Evolutionary conservation across 1,284 basidiomycete species (phyloP), one percentile per base, ranked within the genome.

Genomic region (Afroboletus lepidellus): DNA sequence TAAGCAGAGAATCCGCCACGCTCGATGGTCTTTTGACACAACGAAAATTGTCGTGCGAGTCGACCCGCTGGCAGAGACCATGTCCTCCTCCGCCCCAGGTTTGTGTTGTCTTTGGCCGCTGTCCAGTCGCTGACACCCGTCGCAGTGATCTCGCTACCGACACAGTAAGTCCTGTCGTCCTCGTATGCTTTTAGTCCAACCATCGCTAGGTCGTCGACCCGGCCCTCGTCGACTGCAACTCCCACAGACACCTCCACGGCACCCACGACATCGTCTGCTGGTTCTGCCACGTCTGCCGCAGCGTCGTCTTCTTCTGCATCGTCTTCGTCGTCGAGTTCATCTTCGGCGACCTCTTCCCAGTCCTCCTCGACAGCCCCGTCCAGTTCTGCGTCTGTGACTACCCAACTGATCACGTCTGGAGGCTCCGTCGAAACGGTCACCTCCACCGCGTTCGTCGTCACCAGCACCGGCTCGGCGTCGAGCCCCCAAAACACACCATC

Each of bases 11-110:
- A 34, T 43, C 43, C 30, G 33, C 43, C 23, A 25, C 5, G 23
- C 18, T 46, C 38, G 25, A 20, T 23, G 8, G 15, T 9, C 12
- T 38, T 23, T 15, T 21, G n/a, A n/a, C n/a, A n/a, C n/a, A n/a
- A 48, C 30, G 45, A 62, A 56, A 58, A 53, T 66, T 66, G 54
- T 55, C 60, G 47, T 60, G 51, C 23, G 24, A 29, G 50, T 36
- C 29, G 29, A 13, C 11, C 29, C 3, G 27, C 27, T 29, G 48
- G 24, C 25, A 53, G 39, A n/a, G 25, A 18, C n/a, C 41, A 18
- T 23, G 29, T 30, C 29, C 3, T 11, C 29, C 15, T 30, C 29
- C 29, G 2, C 29, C 9, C 11, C 29, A 13, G 21, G n/a, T 24
- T 13, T 15, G 21, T 24, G 21, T 7, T 8, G 34, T n/a, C 18